Base-by-base conservation (phyloP, 768 basidiomycete genomes). In the Termitomyces sp. region DNA sequence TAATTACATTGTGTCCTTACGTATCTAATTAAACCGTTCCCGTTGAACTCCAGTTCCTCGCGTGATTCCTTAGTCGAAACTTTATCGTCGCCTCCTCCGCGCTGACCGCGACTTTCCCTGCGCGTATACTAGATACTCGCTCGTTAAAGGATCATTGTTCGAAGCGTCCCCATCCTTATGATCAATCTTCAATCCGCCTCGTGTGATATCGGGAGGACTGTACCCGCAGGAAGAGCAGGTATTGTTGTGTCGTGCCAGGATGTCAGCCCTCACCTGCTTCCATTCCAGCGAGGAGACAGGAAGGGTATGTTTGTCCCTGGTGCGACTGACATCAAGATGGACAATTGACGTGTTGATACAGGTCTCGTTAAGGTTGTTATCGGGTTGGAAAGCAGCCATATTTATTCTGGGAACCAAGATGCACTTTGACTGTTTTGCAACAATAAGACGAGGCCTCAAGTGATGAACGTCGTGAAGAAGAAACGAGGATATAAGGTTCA, bases 141-240 rank as follows among this genome's bases (percentile, higher is more conserved):
- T n/a, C n/a, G n/a, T n/a, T n/a, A n/a, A n/a, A n/a, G n/a, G n/a
- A n/a, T n/a, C 42, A 37, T 59, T 56, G 31, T 62, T 58, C 1
- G 57, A 63, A 26, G 49, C 57, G 39, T 63, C 49, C 22, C 54
- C 54, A 42, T 62, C 50, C 18, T 28, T 33, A 22, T 62, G 60
- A 52, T 56, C 54, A 9, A 63, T 26, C 37, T 45, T 63, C 45
- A 54, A 57, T n/a, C n/a, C n/a, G 36, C 39, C 48, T 24, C 33
- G 13, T 31, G n/a, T n/a, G n/a, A n/a, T 34, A 51, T 62, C 45
- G 3, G 44, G 45, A 28, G 33, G 56, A 18, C n/a, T 37, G 33
- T 61, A 63, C 16, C 46, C 52, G n/a, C 62, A 63, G 20, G 54
- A 55, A 34, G 56, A 61, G 48, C 57, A 63, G 18, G 60, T 61